Percentiles rank a stretch among this genome's conserved stretches.
These are phyloP conservation scores for Aspergillus felis DNA, from an alignment of 2,329 filamentous ascomycete species.

Conservation along the genomic window DNA sequence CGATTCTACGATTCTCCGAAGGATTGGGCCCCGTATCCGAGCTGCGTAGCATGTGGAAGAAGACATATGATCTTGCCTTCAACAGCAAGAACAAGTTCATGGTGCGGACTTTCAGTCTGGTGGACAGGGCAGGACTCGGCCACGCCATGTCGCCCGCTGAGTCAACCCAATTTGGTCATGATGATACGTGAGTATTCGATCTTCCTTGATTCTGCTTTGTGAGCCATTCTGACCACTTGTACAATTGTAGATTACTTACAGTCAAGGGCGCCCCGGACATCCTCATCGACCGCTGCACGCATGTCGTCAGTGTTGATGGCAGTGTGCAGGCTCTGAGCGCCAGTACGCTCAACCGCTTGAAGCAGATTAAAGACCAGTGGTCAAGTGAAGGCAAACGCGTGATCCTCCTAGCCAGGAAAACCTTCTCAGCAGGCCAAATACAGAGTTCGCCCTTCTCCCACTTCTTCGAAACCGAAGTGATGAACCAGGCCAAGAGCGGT, in stretches of 20 bases:
- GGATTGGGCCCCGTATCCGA: constrained; percentile 58
- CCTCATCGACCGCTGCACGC: constrained; percentile 60
- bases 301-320: constrained; percentile 55
- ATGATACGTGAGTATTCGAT: background rate
- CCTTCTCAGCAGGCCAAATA: constrained; percentile 42
- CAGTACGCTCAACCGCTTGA: constrained; percentile 45
- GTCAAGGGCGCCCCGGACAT: constrained; percentile 78
- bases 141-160: constrained; percentile 5
- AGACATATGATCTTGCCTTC: constrained; percentile 66
- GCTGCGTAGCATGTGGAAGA: constrained; percentile 60
- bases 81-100: constrained; percentile 85
- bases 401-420: constrained; percentile 62
- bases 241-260: constrained; percentile 52
- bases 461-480: constrained; percentile 56
- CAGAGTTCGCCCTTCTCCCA: constrained; percentile 42
- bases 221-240: background rate
- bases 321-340: constrained; percentile 49
- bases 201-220: background rate
- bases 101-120: constrained; percentile 56
- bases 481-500: constrained; percentile 47
- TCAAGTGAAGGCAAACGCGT: constrained; percentile 66
- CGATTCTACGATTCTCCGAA: constrained; percentile 69
- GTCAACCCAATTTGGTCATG: constrained; percentile 1
- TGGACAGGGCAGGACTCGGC: constrained; percentile 6
- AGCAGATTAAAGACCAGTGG: constrained; percentile 63